Evolutionary conservation across 2,329 filamentous ascomycete species (phyloP).

Genomic region (Akanthomyces lecanii): DNA sequence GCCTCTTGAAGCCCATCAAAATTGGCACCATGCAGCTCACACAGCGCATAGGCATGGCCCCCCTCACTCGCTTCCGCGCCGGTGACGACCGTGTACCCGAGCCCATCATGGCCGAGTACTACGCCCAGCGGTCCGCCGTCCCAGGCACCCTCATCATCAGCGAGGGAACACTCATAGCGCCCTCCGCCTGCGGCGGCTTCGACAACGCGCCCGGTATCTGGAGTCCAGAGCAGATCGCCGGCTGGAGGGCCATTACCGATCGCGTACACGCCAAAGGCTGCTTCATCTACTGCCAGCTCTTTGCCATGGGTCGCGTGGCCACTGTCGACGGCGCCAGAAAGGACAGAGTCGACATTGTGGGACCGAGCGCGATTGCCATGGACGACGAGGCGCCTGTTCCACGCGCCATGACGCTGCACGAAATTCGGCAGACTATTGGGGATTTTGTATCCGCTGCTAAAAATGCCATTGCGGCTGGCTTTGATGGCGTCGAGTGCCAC

Average conservation of each 20-base stretch:
- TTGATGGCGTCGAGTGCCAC: slow-evolving; percentile 62
- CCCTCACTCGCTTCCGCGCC: slow-evolving; percentile 50
- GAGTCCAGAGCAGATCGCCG: slow-evolving; percentile 47
- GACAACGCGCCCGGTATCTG: slow-evolving; percentile 52
- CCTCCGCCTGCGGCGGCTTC: slow-evolving; percentile 21
- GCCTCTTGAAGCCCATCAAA: background rate
- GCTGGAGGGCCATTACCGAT: slow-evolving; percentile 56
- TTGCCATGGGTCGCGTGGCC: slow-evolving; percentile 52
- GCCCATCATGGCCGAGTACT: slow-evolving; percentile 34
- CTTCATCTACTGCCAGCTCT: slow-evolving; percentile 59
- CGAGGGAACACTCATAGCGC: slow-evolving; percentile 42
- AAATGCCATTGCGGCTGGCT: slow-evolving; percentile 56
- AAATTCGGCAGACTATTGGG: slow-evolving; percentile 58
- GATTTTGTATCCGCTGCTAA: slow-evolving; percentile 52
- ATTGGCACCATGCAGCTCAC: background rate
- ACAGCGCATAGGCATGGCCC: slow-evolving; percentile 51
- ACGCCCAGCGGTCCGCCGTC: slow-evolving; percentile 39
- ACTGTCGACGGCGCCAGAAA: slow-evolving; percentile 23
- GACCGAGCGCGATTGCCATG: slow-evolving; percentile 36
- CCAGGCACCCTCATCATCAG: slow-evolving; percentile 42
- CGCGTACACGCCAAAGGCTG: slow-evolving; percentile 57
- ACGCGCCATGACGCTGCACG: slow-evolving; percentile 57
- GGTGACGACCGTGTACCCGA: slow-evolving; percentile 32
- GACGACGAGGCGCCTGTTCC: slow-evolving; percentile 45
- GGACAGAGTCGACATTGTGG: slow-evolving; percentile 28